Base-by-base conservation (phyloP, 345 rosid genomes). In the Linum tenue region DNA sequence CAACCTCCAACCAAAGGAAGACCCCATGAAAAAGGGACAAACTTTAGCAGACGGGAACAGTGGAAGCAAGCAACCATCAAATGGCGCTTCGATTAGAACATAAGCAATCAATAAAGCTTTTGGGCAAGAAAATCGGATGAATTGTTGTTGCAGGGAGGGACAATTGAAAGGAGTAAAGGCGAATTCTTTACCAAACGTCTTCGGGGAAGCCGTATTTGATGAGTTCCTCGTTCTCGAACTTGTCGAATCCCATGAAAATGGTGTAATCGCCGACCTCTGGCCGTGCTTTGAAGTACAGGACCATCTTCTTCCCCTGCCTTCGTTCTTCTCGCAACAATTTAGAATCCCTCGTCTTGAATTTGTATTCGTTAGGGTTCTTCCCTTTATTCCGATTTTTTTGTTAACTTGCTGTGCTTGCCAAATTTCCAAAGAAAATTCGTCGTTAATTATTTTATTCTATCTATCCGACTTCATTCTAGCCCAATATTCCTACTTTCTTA, bases 141-240 rank as follows among this genome's bases (percentile, higher is more conserved):
- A 7, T 12, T 9, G 14, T 48, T 48, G 53, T 9, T 48, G 9
- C 53, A 48, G 14, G 14, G 31, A 48, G 53, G 31, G 31, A 48
- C 53, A 48, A 48, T 9, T 48, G 53, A 48, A 48, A 9, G 53
- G 53, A 15, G 53, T 5, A 43, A 11, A 43, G 50, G 53, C 14
- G 53, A 48, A 1, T 48, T 12, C 14, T 48, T 48, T 79, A 94
- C 99, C 99, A 90, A 66, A 94, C 81, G 71, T 94, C 99, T 84
- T 94, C 99, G 14, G 86, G 92, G 85, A 88, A 88, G 72, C 99
- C 97, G 69, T 88, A 94, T 75, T 83, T 94, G 87, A 94, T 94
- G 64, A 94, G 99, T 72, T 94, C 99, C 73, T 94, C 99, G 86
- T 94, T 94, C 88, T 94, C 99, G 84, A 79, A 72, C 91, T 94